Conservation (phyloP, 2,329 filamentous ascomycete species). For the Remersonia thermophila region DNA sequence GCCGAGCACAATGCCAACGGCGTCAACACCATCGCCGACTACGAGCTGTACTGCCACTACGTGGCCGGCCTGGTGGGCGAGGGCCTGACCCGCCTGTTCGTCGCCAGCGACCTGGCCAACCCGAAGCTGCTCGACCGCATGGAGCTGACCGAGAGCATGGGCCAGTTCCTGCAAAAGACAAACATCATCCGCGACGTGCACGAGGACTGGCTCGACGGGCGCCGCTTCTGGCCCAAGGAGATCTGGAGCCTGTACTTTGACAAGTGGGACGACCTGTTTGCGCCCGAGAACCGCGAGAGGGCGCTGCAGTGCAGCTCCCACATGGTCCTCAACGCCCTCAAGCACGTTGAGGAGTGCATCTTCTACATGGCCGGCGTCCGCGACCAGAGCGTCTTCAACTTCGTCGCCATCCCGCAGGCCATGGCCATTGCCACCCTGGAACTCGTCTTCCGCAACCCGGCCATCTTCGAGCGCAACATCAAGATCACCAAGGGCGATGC, state of each 20-base stretch:
- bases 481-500: constrained; percentile 96
- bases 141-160: constrained; percentile 87
- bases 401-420: constrained; percentile 87
- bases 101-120: constrained; percentile 77
- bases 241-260: constrained; percentile 95
- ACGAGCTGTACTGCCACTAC: constrained; percentile 95
- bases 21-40: constrained; percentile 73
- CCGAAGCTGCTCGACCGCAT: constrained; percentile 67
- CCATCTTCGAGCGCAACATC: constrained; percentile 73
- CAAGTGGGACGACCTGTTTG: constrained; percentile 80
- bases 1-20: constrained; percentile 69
- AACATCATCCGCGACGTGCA: constrained; percentile 96
- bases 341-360: constrained; percentile 83
- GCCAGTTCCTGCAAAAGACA: constrained; percentile 92
- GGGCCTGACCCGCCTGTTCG: constrained; percentile 80
- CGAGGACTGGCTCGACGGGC: constrained; percentile 77
- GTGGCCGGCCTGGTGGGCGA: constrained; percentile 98
- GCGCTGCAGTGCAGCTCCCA: constrained; percentile 81
- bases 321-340: constrained; percentile 84
- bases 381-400: constrained; percentile 98
- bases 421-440: constrained; percentile 97
- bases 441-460: constrained; percentile 80
- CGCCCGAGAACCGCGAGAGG: constrained; percentile 61
- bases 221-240: constrained; percentile 89
- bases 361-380: constrained; percentile 92